Conservation (phyloP, 2,329 filamentous ascomycete genomes). For the Talaromyces sp. region DNA sequence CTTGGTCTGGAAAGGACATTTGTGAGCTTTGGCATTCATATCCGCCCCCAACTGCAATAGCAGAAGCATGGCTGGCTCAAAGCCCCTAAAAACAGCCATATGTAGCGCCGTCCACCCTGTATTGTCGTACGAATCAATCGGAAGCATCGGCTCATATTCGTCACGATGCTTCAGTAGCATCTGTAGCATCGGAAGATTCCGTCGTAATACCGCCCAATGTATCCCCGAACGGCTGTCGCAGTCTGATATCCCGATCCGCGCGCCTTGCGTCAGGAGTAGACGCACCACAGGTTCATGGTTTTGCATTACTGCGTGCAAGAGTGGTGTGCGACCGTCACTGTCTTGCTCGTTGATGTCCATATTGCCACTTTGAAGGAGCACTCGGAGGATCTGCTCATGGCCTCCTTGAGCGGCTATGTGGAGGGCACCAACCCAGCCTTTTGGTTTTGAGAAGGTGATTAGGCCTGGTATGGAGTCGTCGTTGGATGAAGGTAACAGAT, state of each 20-base stretch:
- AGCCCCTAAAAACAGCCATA: slow-evolving; percentile 26
- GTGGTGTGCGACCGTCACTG: not conserved
- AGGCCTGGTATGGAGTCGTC: not conserved
- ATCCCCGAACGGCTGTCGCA: not conserved
- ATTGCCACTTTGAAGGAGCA: not conserved
- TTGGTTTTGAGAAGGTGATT: not conserved
- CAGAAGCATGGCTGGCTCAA: slow-evolving; percentile 25
- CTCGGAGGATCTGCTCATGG: slow-evolving; percentile 12
- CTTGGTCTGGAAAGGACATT: slow-evolving; percentile 1
- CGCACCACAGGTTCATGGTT: not conserved
- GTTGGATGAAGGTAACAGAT: not conserved
- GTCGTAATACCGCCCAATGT: not conserved
- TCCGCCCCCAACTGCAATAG: slow-evolving; percentile 28
- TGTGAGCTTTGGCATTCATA: slow-evolving; percentile 22
- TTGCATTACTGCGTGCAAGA: not conserved
- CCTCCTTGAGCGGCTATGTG: slow-evolving; percentile 13
- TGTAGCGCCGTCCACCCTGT: slow-evolving; percentile 28
- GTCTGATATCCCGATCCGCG: not conserved
- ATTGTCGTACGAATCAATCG: slow-evolving; percentile 14
- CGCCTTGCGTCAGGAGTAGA: not conserved
- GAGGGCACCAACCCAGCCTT: not conserved
- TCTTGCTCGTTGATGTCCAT: slow-evolving; percentile 17
- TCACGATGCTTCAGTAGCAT: not conserved
- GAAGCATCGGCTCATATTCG: slow-evolving; percentile 6
- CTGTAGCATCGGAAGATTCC: not conserved